Percentiles rank a stretch among this genome's conserved stretches.
phyloP scores from a whole-genome alignment of 116 monocot species.

The Cymodocea nodosa region DNA sequence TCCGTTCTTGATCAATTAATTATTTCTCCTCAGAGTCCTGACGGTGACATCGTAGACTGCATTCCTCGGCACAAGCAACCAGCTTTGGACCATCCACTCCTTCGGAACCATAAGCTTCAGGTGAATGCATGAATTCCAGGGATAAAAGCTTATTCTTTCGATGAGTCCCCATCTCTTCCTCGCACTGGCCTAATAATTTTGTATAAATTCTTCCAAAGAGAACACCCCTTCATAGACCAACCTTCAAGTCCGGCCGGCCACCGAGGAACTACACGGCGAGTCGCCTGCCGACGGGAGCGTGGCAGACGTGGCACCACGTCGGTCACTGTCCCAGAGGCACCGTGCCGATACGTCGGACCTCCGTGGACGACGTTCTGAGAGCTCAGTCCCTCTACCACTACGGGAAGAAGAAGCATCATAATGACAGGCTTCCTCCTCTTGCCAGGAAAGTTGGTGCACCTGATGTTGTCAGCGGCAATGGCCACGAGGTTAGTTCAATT shows the following conservation, averaged over 20 bases:
- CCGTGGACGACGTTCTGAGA: slow-evolving; percentile 61
- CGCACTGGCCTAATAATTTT: not conserved
- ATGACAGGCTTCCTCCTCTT: not conserved
- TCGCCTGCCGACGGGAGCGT: slow-evolving; percentile 14
- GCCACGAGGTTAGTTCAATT: slow-evolving; percentile 58
- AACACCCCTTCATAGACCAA: slow-evolving; percentile 28
- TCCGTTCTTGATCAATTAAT: not conserved
- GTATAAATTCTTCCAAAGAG: slow-evolving; percentile 18
- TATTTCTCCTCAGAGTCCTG: slow-evolving; percentile 39
- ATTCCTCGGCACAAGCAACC: slow-evolving; percentile 55
- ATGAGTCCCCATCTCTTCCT: no score
- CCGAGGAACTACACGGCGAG: slow-evolving; percentile 30
- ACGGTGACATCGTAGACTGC: slow-evolving; percentile 79
- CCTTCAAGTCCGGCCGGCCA: slow-evolving; percentile 9
- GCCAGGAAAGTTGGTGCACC: slow-evolving; percentile 30
- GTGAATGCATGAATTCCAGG: slow-evolving; percentile 9
- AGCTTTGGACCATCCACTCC: slow-evolving; percentile 78
- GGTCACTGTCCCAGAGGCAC: slow-evolving; percentile 78
- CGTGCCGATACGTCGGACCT: slow-evolving; percentile 66
- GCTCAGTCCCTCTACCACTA: slow-evolving; percentile 70
- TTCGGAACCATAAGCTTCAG: slow-evolving; percentile 71
- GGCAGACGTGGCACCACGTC: slow-evolving; percentile 82
- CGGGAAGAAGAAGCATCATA: slow-evolving; percentile 49
- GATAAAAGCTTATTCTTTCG: not conserved
- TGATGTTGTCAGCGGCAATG: slow-evolving; percentile 91